Evolutionary conservation across 1,284 basidiomycete species (phyloP).

Genomic region (Moniliophthora roreri): DNA sequence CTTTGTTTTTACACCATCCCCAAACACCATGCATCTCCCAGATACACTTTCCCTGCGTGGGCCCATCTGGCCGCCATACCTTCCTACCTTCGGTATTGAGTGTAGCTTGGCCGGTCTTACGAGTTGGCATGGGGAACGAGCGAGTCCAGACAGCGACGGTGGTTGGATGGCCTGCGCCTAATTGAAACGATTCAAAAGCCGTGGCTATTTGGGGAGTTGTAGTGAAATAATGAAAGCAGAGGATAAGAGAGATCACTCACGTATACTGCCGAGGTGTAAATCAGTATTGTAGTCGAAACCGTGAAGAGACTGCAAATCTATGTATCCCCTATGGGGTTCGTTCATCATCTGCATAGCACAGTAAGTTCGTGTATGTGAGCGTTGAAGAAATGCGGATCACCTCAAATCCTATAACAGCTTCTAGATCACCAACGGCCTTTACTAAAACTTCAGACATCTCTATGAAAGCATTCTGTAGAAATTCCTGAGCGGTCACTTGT

Average conservation of each 20-base stretch:
- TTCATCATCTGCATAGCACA: constrained; percentile 76
- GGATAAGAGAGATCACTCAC: constrained; percentile 41
- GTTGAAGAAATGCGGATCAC: constrained; percentile 35
- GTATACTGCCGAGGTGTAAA: constrained; percentile 83
- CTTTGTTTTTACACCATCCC: constrained; percentile 79
- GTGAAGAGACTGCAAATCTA: constrained; percentile 81
- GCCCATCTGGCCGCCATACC: constrained; percentile 73
- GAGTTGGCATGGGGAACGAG: constrained; percentile 84
- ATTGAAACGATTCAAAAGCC: constrained; percentile 81
- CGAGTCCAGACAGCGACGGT: constrained; percentile 73
- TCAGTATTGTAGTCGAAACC: constrained; percentile 94
- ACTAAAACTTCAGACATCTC: constrained; percentile 76
- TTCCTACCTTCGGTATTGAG: constrained; percentile 59
- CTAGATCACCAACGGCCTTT: constrained; percentile 68
- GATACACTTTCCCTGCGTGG: constrained; percentile 70
- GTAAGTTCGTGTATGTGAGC: background rate
- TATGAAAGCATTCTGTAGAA: constrained; percentile 83
- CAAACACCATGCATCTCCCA: constrained; percentile 96
- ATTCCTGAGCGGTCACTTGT: constrained; percentile 72
- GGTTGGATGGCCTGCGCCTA: constrained; percentile 80
- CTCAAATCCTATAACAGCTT: constrained; percentile 89
- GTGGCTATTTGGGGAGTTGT: constrained; percentile 51
- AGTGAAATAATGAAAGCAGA: background rate
- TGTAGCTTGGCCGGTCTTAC: constrained; percentile 52
- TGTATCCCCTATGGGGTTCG: constrained; percentile 94